Evolutionary conservation across 805 yeast species (phyloP).

Genomic region (Blastobotrys terrestris): DNA sequence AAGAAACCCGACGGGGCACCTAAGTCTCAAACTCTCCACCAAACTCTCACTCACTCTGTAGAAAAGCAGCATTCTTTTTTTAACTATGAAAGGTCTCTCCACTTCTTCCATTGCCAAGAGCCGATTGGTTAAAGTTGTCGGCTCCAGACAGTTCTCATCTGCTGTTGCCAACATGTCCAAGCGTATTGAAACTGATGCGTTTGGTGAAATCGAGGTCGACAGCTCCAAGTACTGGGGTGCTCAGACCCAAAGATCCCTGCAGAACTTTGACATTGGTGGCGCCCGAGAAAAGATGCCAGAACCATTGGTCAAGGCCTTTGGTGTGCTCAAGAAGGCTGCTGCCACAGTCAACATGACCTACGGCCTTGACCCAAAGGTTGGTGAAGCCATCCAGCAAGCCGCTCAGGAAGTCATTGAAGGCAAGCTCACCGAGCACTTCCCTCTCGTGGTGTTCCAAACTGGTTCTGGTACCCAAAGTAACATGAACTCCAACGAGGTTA

Average conservation of each 20-base stretch:
- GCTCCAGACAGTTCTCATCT: slow-evolving; percentile 4
- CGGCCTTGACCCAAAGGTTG: slow-evolving; percentile 82
- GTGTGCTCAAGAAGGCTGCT: slow-evolving; percentile 88
- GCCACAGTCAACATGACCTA: slow-evolving; percentile 81
- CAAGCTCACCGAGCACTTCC: slow-evolving; percentile 88
- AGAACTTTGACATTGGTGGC: slow-evolving; percentile 96
- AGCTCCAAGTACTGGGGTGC: slow-evolving; percentile 94
- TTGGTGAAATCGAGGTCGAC: slow-evolving; percentile 92
- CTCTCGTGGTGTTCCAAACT: slow-evolving; percentile 97
- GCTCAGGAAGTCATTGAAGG: slow-evolving; percentile 95
- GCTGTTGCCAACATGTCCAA: slow-evolving; percentile 17
- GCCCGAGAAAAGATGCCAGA: slow-evolving; percentile 83
- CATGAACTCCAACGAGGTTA: slow-evolving; percentile 99
- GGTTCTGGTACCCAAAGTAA: slow-evolving; percentile 98
- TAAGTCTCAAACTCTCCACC: not conserved
- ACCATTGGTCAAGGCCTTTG: slow-evolving; percentile 87
- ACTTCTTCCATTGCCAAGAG: slow-evolving; percentile 3
- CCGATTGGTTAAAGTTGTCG: not conserved
- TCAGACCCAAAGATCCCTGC: slow-evolving; percentile 84
- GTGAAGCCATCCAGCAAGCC: slow-evolving; percentile 83
- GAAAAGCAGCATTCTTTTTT: not conserved
- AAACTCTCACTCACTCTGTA: not conserved
- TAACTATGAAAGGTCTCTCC: not conserved
- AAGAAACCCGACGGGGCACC: not conserved
- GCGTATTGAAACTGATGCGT: slow-evolving; percentile 90